Evolutionary conservation across 1,284 basidiomycete species (phyloP).

Genomic region (Ganoderma multipileum): DNA sequence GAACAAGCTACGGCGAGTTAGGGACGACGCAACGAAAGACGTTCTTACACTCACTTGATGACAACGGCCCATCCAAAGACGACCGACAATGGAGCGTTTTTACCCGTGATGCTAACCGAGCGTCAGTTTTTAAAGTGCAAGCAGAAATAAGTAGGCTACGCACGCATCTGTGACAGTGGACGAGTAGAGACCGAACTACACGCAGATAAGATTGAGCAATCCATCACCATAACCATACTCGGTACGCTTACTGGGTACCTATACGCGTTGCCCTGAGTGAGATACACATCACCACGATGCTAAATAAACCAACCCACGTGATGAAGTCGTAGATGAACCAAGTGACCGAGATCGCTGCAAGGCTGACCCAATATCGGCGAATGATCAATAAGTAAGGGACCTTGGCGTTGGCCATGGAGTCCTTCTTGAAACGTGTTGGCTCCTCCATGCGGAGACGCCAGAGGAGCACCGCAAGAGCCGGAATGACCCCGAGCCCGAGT

Average conservation of each 20-base stretch:
- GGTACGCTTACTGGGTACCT: slow-evolving; percentile 60
- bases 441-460: slow-evolving; percentile 91
- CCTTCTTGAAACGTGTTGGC: slow-evolving; percentile 71
- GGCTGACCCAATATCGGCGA: slow-evolving; percentile 78
- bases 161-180: slow-evolving; percentile 78
- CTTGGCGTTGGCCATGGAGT: slow-evolving; percentile 76
- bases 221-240: background rate
- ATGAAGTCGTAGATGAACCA: slow-evolving; percentile 93
- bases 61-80: slow-evolving; percentile 82
- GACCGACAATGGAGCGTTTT: slow-evolving; percentile 53
- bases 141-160: slow-evolving; percentile 21
- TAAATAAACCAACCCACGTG: slow-evolving; percentile 49
- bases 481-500: slow-evolving; percentile 87
- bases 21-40: background rate
- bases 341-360: slow-evolving; percentile 73
- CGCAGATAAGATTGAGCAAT: background rate
- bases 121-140: background rate
- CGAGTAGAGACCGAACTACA: slow-evolving; percentile 84
- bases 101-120: slow-evolving; percentile 63
- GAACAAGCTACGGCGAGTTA: slow-evolving; percentile 59
- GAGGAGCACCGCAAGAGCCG: slow-evolving; percentile 81
- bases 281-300: background rate
- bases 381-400: slow-evolving; percentile 85
- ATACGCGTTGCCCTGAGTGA: background rate
- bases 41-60: slow-evolving; percentile 63